Percentiles rank a stretch among this genome's conserved stretches.
Conservation (phyloP, 768 basidiomycete species). For the Sporobolomyces phaffii region DNA sequence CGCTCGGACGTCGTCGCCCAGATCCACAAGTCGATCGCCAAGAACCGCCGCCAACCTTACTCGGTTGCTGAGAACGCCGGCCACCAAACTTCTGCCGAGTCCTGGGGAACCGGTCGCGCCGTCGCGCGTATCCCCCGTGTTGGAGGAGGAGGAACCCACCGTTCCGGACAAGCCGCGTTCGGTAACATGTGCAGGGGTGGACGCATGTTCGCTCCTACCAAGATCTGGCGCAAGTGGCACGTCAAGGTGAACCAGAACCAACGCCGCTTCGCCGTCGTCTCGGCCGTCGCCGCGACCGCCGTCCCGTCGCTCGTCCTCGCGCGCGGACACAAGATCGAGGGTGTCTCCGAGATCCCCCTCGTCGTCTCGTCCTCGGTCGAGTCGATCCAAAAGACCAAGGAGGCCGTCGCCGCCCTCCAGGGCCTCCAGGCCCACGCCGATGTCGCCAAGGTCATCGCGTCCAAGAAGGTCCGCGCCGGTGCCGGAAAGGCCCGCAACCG, state of each 20-base stretch:
- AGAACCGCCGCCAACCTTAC: constrained; percentile 73
- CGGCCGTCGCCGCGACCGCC: constrained; percentile 94
- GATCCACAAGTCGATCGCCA: constrained; percentile 84
- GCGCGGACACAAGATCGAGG: constrained; percentile 96
- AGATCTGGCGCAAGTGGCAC: constrained; percentile 99
- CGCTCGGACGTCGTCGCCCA: constrained; percentile 96
- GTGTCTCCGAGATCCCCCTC: constrained; percentile 91
- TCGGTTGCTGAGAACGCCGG: constrained; percentile 95
- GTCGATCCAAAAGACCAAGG: constrained; percentile 91
- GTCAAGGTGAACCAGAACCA: constrained; percentile 99
- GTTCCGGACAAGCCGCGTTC: constrained; percentile 96
- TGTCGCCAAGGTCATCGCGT: constrained; percentile 94
- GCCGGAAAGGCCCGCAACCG: constrained; percentile 97
- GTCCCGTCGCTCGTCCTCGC: constrained; percentile 97
- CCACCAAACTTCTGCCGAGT: constrained; percentile 97
- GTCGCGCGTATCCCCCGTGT: constrained; percentile 99
- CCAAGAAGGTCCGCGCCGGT: constrained; percentile 90
- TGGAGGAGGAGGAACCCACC: constrained; percentile 95
- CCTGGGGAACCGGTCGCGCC: constrained; percentile 99
- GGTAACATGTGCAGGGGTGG: constrained; percentile 99
- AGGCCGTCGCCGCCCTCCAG: constrained; percentile 90
- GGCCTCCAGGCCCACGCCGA: constrained; percentile 80
- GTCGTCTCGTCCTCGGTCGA: constrained; percentile 74
- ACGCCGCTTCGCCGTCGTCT: constrained; percentile 93
- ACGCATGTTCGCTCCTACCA: constrained; percentile 99